Evolutionary conservation across 2,329 filamentous ascomycete species (phyloP).

Genomic region (Trichoderma hamatum): DNA sequence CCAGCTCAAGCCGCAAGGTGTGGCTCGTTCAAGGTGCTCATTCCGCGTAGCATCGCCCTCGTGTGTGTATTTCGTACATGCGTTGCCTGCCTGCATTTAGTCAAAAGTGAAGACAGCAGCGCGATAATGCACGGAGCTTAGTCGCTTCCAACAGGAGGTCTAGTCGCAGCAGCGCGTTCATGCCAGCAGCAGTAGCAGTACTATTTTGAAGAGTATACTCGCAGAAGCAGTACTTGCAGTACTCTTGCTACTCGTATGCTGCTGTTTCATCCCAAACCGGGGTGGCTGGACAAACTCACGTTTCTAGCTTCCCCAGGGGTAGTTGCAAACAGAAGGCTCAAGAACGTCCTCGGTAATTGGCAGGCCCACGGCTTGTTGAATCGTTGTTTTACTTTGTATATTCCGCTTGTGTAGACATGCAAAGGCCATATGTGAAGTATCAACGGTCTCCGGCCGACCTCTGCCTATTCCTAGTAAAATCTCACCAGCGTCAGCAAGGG

Average conservation of each 20-base stretch:
- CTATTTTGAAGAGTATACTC: not conserved
- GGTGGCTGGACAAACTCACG: slow-evolving; percentile 25
- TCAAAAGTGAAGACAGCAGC: not conserved
- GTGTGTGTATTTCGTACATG: slow-evolving; percentile 13
- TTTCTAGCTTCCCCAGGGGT: slow-evolving; percentile 23
- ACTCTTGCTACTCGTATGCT: not conserved
- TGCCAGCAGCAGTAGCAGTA: not conserved
- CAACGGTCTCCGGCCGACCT: not conserved
- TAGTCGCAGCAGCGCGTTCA: not conserved
- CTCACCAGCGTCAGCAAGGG: not conserved
- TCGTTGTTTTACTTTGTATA: slow-evolving; percentile 19
- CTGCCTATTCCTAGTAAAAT: not conserved
- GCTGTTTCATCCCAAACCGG: slow-evolving; percentile 27
- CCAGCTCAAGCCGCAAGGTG: slow-evolving; percentile 20
- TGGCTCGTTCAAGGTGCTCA: slow-evolving; percentile 9
- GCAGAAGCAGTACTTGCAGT: not conserved
- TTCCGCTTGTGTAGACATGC: not conserved
- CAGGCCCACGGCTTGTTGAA: slow-evolving; percentile 14
- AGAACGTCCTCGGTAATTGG: slow-evolving; percentile 27
- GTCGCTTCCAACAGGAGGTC: not conserved
- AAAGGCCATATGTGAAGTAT: not conserved
- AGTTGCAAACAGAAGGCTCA: slow-evolving; percentile 22
- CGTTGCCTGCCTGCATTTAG: slow-evolving; percentile 13
- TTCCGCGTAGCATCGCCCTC: slow-evolving; percentile 20
- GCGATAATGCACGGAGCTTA: not conserved